Base-by-base conservation (phyloP, 768 basidiomycete species). In the Pleurotus pulmonarius region DNA sequence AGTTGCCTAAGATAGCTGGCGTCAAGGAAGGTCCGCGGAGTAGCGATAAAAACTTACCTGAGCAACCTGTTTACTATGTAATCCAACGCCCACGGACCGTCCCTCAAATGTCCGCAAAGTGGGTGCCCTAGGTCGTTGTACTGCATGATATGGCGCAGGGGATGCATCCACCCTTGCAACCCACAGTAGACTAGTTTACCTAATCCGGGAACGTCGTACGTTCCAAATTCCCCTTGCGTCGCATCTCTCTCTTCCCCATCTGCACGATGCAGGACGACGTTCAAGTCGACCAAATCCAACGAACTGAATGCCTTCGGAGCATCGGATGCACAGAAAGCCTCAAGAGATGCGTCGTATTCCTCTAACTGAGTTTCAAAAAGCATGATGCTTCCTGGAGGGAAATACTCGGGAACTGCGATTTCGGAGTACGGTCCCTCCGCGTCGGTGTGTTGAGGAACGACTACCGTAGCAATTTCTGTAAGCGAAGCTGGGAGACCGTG, bases 351-450 rank as follows among this genome's bases (percentile, higher is more conserved):
- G 57, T 93, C 90, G 56, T 89, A 72, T 20, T 87, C 85, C 62
- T 92, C 82, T 49, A 92, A 77, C 61, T 90, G 85, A 0, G 95
- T 97, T 65, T 87, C 84, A 65, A 98, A 98, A 16, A 99, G 63
- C 88, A 98, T 86, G 64, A 98, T 83, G 58, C 91, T 93, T 8
- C 96, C 96, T 0, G 96, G 94, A n/a, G 95, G 94, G 73, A 98
- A 99, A 63, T 77, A 75, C 38, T 94, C 87, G 0, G 97, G 97
- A 1, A 97, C 83, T 16, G 81, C 64, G 58, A 98, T 85, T 67
- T 94, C 90, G 18, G 87, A 82, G 69, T 78, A 92, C 0, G 86
- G 80, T 1, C 88, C 88, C 57, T 85, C 83, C 26, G 62, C 67
- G 61, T 91, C 90, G n/a, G 77, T 67, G 3, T 85, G 83, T 54